Percentiles rank a stretch among this genome's conserved stretches.
These are phyloP conservation scores for Chimonanthus praecox DNA, from an alignment of 164 flowering plant genomes.

Conservation along the genomic window DNA sequence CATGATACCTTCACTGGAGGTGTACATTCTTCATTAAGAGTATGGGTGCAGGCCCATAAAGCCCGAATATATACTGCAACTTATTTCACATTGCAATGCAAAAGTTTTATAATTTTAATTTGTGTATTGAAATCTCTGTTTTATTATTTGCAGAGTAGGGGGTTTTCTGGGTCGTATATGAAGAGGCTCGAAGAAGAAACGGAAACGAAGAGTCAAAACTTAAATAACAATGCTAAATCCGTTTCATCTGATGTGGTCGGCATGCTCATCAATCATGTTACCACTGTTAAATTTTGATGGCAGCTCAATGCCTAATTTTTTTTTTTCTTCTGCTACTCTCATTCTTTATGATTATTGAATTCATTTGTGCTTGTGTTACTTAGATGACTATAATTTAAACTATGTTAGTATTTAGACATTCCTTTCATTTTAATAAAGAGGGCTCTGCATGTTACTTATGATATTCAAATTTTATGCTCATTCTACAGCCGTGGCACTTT, in stretches of 20 bases:
- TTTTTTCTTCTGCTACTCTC: too few species aligned
- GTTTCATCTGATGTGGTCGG: conserved; percentile 32
- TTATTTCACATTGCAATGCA: neutral
- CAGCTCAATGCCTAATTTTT: neutral
- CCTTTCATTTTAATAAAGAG: too few species aligned
- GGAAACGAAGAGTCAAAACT: conserved; percentile 29
- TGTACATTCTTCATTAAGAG: neutral
- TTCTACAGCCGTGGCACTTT: too few species aligned
- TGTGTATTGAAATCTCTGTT: neutral
- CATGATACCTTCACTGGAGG: neutral
- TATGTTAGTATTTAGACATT: too few species aligned
- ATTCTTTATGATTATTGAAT: too few species aligned
- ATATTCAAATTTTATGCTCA: too few species aligned
- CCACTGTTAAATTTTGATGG: conserved; percentile 27
- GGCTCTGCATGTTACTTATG: too few species aligned
- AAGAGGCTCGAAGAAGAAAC: conserved; percentile 60
- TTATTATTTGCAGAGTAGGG: conserved; percentile 30
- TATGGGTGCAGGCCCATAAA: neutral
- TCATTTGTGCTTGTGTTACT: too few species aligned
- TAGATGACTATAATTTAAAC: too few species aligned
- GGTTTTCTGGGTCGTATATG: conserved; percentile 38
- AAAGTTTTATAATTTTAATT: neutral
- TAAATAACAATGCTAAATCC: conserved; percentile 28
- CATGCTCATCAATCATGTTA: conserved; percentile 47
- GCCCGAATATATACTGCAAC: neutral